phyloP scores from a whole-genome alignment of 139 green algal species.

The Pseudopediastrum boryanum region DNA sequence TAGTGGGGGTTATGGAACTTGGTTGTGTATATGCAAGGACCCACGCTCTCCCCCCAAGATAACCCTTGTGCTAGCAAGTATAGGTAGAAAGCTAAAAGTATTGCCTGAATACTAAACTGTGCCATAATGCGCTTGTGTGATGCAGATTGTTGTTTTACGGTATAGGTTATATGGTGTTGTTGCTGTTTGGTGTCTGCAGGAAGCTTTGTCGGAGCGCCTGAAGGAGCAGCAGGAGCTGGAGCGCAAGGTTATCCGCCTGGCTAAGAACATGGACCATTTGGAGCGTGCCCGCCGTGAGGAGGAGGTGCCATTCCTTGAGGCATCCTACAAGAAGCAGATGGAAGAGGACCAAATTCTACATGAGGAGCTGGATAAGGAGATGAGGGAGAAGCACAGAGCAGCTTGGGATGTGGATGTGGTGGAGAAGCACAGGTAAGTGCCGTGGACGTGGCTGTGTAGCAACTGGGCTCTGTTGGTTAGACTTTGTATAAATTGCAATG shows the following conservation, averaged over 20 bases:
- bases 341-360: constrained; percentile 69
- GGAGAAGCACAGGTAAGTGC: constrained; percentile 79
- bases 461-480: no score
- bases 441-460: no score
- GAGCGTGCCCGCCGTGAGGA: constrained; percentile 94
- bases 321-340: constrained; percentile 35
- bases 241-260: constrained; percentile 74
- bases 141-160: background rate
- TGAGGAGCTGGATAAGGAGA: constrained; percentile 49
- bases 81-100: no score
- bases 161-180: constrained; percentile 49
- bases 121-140: no score
- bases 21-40: no score
- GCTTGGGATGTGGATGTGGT: constrained; percentile 86
- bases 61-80: no score
- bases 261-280: constrained; percentile 92
- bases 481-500: no score
- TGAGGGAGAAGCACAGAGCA: constrained; percentile 58
- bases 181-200: no score
- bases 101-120: no score
- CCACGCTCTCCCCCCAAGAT: no score
- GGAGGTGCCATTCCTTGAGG: constrained; percentile 78
- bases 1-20: no score
- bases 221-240: constrained; percentile 83
- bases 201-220: constrained; percentile 59